phyloP scores from a whole-genome alignment of 139 green algal species.

The Volvox africanus region DNA sequence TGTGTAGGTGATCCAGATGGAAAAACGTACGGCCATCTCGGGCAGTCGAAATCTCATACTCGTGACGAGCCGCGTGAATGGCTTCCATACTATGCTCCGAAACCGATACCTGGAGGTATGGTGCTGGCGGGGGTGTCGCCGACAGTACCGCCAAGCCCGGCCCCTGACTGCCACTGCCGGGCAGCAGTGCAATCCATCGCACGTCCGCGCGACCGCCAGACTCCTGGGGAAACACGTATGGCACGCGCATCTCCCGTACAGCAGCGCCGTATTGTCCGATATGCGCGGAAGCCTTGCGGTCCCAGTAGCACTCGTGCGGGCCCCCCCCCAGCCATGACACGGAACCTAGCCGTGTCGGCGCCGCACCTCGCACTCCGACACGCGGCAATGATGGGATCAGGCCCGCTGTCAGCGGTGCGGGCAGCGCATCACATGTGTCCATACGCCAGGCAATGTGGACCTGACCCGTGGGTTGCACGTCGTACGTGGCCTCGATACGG shows the following conservation, averaged over 20 bases:
- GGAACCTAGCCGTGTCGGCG: slow-evolving; percentile 42
- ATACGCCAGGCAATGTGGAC: slow-evolving; percentile 73
- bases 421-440: slow-evolving; percentile 75
- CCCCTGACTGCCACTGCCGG: not conserved
- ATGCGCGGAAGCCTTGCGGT: slow-evolving; percentile 73
- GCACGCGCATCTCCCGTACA: slow-evolving; percentile 76
- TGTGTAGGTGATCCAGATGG: slow-evolving; percentile 89
- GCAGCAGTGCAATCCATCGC: slow-evolving; percentile 73
- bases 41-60: slow-evolving; percentile 74
- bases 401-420: slow-evolving; percentile 58
- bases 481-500: slow-evolving; percentile 60
- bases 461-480: slow-evolving; percentile 51
- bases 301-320: slow-evolving; percentile 94
- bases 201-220: slow-evolving; percentile 81
- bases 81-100: slow-evolving; percentile 44
- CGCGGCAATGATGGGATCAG: slow-evolving; percentile 73
- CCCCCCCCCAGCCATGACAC: slow-evolving; percentile 86
- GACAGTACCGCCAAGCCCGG: not conserved
- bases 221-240: slow-evolving; percentile 91
- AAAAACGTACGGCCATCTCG: slow-evolving; percentile 67
- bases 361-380: slow-evolving; percentile 74
- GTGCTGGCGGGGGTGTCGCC: not conserved
- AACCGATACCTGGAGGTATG: slow-evolving; percentile 21
- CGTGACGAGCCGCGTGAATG: slow-evolving; percentile 72
- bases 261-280: slow-evolving; percentile 36